Percentiles rank a stretch among this genome's conserved stretches.
These are phyloP conservation scores for Lodderomyces pseudojiufengensis DNA, from an alignment of 1,139 yeast genomes.

Conservation along the genomic window DNA sequence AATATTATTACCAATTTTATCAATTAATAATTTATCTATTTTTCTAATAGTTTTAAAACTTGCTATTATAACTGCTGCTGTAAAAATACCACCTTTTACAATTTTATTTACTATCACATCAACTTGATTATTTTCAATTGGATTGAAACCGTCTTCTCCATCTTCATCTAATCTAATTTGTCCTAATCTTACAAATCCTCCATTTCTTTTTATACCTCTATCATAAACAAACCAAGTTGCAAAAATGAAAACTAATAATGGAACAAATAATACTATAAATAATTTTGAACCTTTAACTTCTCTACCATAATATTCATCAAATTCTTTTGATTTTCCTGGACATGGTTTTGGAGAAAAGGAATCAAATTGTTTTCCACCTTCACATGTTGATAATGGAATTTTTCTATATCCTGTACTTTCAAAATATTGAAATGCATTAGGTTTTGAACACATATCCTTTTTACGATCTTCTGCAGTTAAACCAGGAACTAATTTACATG, in stretches of 20 bases:
- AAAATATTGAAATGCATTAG: constrained; percentile 53
- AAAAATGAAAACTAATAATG: constrained; percentile 52
- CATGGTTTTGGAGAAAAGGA: constrained; percentile 67
- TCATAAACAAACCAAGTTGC: constrained; percentile 76
- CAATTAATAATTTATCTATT: constrained; percentile 34
- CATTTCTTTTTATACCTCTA: constrained; percentile 73
- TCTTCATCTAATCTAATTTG: constrained; percentile 83
- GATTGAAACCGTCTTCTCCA: constrained; percentile 56
- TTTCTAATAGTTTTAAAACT: constrained; percentile 35
- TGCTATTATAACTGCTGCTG: constrained; percentile 43
- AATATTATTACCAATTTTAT: constrained; percentile 31
- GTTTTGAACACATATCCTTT: constrained; percentile 55
- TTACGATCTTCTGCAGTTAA: constrained; percentile 60
- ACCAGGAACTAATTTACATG: constrained; percentile 80
- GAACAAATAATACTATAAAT: constrained; percentile 52
- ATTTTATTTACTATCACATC: constrained; percentile 61
- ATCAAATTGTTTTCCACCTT: constrained; percentile 53
- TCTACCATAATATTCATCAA: constrained; percentile 52
- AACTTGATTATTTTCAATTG: constrained; percentile 63
- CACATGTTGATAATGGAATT: constrained; percentile 44
- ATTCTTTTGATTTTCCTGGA: constrained; percentile 80
- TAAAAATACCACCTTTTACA: constrained; percentile 59
- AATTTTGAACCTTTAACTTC: constrained; percentile 55
- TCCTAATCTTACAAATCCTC: constrained; percentile 78
- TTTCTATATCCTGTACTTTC: constrained; percentile 47